phyloP scores from a whole-genome alignment of 495 filamentous ascomycete genomes.

The Friedmanniomyces simplex region DNA sequence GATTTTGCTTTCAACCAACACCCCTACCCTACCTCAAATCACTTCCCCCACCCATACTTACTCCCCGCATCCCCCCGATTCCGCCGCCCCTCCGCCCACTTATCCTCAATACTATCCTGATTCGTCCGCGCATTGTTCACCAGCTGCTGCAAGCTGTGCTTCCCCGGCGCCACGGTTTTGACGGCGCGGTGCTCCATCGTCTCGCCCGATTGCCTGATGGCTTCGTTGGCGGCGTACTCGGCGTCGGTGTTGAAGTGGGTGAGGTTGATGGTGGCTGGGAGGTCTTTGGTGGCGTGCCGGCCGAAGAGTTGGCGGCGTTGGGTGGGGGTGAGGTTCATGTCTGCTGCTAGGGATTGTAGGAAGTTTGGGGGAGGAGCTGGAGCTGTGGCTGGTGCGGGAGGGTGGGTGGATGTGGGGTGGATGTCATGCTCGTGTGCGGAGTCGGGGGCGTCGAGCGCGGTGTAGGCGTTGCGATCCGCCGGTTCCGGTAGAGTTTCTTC shows the following conservation, averaged over 20 bases:
- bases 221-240: slow-evolving; percentile 77
- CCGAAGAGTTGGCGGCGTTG: slow-evolving; percentile 77
- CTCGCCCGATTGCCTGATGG: slow-evolving; percentile 55
- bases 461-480: not conserved
- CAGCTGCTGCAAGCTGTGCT: slow-evolving; percentile 78
- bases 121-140: slow-evolving; percentile 71
- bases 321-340: slow-evolving; percentile 62
- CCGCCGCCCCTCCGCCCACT: slow-evolving; percentile 63
- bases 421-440: not conserved
- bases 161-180: slow-evolving; percentile 72
- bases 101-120: slow-evolving; percentile 76
- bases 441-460: not conserved
- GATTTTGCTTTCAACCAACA: too few species aligned
- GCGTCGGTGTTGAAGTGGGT: slow-evolving; percentile 74
- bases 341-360: slow-evolving; percentile 54
- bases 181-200: slow-evolving; percentile 65
- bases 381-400: not conserved
- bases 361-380: slow-evolving; percentile 32
- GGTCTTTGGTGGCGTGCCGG: slow-evolving; percentile 37
- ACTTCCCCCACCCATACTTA: slow-evolving; percentile 62
- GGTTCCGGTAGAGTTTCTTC: slow-evolving; percentile 11
- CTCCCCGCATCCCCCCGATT: slow-evolving; percentile 70
- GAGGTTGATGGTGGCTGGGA: slow-evolving; percentile 41
- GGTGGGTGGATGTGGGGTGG: not conserved
- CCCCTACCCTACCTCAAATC: too few species aligned